These are phyloP conservation scores for Volvariella volvacea DNA, from an alignment of 1,284 basidiomycete genomes.

Conservation along the genomic window DNA sequence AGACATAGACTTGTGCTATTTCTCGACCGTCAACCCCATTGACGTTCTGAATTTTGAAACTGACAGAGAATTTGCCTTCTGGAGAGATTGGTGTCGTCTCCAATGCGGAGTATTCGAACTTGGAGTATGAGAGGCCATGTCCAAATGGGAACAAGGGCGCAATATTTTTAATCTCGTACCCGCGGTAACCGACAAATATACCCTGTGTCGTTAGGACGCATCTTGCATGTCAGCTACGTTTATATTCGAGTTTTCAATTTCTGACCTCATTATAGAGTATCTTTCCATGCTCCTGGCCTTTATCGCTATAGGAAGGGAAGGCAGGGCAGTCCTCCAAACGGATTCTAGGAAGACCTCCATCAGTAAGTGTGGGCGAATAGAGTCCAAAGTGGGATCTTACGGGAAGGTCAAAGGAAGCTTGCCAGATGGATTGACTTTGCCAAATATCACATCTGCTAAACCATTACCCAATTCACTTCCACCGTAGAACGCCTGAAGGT, in stretches of 20 bases:
- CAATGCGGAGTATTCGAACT: constrained; percentile 36
- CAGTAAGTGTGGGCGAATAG: neutral
- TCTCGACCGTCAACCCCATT: constrained; percentile 32
- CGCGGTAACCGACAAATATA: constrained; percentile 36
- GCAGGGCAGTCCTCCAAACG: constrained; percentile 36
- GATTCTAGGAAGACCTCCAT: constrained; percentile 18
- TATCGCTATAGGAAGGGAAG: constrained; percentile 33
- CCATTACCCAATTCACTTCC: constrained; percentile 51
- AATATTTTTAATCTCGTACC: constrained; percentile 30
- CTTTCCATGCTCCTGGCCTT: constrained; percentile 32
- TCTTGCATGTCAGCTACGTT: no score
- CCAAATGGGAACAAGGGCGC: constrained; percentile 45
- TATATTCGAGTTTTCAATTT: neutral
- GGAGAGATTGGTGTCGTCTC: constrained; percentile 19
- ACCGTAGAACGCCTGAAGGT: constrained; percentile 42
- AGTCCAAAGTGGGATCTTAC: constrained; percentile 15
- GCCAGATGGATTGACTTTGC: constrained; percentile 44
- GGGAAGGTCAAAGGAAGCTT: constrained; percentile 46
- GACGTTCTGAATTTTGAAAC: constrained; percentile 34
- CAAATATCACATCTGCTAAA: constrained; percentile 47
- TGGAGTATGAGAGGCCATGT: constrained; percentile 43
- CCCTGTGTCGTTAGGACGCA: constrained; percentile 18
- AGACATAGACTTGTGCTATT: constrained; percentile 38
- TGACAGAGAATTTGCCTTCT: constrained; percentile 28
- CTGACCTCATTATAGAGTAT: constrained; percentile 33